Evolutionary conservation across 208 protist genomes (phyloP), one percentile per base, ranked within the genome.

Genomic region (Leishmania aethiopica): DNA sequence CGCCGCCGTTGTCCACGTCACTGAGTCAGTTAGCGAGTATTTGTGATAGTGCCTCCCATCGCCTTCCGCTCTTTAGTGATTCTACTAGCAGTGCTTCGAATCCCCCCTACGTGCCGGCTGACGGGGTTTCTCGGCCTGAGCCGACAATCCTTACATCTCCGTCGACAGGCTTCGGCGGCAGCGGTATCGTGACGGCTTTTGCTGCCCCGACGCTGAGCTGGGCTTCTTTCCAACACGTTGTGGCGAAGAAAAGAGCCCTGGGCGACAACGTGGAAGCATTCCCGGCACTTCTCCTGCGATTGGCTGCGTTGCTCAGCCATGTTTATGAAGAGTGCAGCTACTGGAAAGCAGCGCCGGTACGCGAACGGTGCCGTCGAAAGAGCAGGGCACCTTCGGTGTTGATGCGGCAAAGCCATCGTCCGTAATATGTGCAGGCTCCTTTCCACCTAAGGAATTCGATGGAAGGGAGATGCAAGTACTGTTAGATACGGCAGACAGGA

Each of bases 221-320:
- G 35, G 28, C 37, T 15, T 72, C 76, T 35, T 78, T 37, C 7
- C 55, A 72, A 8, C 79, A 47, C 7, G 51, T 79, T 10, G 64
- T 71, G 17, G 62, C 72, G 0, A 89, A 89, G 66, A 87, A 89
- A 53, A 6, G 40, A 8, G 32, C 88, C 19, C 62, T 93, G 17
- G 22, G 11, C n/a, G n/a, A 2, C 60, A 32, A 19, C 60, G 37
- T 90, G 53, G 80, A 89, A n/a, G 83, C 79, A 37, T 78, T 91
- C 42, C 89, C 89, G 55, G 75, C 83, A 59, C 71, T 88, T 3
- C 62, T 60, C 0, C 32, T 83, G 28, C 79, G 86, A 32, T 77
- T 91, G n/a, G 78, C 85, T 6, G 72, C 57, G 1, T 66, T 88
- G 71, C 80, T 89, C 15, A 75, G 88, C 53, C 37, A 85, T 47